Evolutionary conservation across 2,329 filamentous ascomycete species (phyloP), one percentile per base, ranked within the genome.

Genomic region (Stemphylium beticola): DNA sequence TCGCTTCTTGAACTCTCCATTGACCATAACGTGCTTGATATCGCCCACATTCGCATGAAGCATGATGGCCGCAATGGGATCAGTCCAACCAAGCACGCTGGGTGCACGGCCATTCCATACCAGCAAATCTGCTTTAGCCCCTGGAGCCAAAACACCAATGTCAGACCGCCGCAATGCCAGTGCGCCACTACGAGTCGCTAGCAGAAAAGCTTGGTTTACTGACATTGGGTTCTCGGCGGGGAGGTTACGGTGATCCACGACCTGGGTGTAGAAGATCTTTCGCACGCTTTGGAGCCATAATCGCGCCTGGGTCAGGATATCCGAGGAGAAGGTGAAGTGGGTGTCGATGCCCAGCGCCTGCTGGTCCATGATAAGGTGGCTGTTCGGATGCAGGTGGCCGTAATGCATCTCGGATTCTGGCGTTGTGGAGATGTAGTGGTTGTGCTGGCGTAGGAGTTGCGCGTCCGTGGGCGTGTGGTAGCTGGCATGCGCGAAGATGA

Each of bases 361-460:
- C 57, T 85, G 82, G 61, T 86, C 83, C 24, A 77, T 77, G 24
- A 81, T 72, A 8, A 75, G 65, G 48, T 80, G 75, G 15, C 72
- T 76, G 33, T 69, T 64, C 1, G 76, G 75, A 53, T 85, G 81
- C 0, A 71, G 74, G 60, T 84, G 82, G n/a, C 84, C 83, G 67
- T 81, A 85, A 65, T 85, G 82, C 76, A 84, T 80, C 61, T 86
- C 84, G 0, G 81, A 83, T 62, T 87, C 85, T 1, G 83, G 82
- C 0, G 84, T 86, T 53, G 83, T 83, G 46, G 82, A 83, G 37
- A 86, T 69, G 69, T 81, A 81, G 45, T 85, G 79, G 67, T 85
- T 81, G 2, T 77, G 77, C 0, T 68, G 55, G 10, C 81, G 80
- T 0, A 86, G 76, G 0, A 83, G 72, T 1, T 68, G 48, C 0